Percentiles rank a stretch among this genome's conserved stretches.
phyloP scores from a whole-genome alignment of 2,329 filamentous ascomycete species.

The Botrytis porri region DNA sequence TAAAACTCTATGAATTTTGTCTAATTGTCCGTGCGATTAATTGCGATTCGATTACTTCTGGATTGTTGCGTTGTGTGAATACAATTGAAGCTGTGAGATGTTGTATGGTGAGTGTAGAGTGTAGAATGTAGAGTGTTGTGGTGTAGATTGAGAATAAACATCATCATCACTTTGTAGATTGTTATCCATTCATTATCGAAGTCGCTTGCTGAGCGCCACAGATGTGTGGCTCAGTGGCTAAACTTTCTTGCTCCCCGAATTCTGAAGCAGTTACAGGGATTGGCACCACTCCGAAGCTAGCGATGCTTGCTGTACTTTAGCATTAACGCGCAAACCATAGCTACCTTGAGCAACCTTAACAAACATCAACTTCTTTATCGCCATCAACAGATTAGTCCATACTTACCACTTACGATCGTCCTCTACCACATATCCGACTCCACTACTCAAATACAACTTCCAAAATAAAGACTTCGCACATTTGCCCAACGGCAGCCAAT shows the following conservation, averaged over 20 bases:
- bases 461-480: not conserved
- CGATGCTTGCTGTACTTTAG: slow-evolving; percentile 9
- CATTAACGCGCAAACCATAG: slow-evolving; percentile 22
- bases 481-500: slow-evolving; percentile 14
- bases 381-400: slow-evolving; percentile 3
- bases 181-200: slow-evolving; percentile 4
- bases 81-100: not conserved
- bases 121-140: not conserved
- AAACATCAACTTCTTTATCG: slow-evolving; percentile 11
- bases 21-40: slow-evolving; percentile 41
- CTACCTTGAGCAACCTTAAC: slow-evolving; percentile 20
- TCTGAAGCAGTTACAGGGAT: slow-evolving; percentile 9
- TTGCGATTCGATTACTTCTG: slow-evolving; percentile 15
- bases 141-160: not conserved
- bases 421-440: not conserved
- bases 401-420: not conserved
- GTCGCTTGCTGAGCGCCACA: slow-evolving; percentile 7
- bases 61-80: not conserved
- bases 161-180: not conserved
- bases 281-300: not conserved
- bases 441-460: not conserved
- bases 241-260: not conserved
- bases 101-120: not conserved
- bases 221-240: slow-evolving; percentile 8
- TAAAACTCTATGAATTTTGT: slow-evolving; percentile 37